These are phyloP conservation scores for Dryadomyces quercus-mongolicae DNA, from an alignment of 2,329 filamentous ascomycete species.

Conservation along the genomic window DNA sequence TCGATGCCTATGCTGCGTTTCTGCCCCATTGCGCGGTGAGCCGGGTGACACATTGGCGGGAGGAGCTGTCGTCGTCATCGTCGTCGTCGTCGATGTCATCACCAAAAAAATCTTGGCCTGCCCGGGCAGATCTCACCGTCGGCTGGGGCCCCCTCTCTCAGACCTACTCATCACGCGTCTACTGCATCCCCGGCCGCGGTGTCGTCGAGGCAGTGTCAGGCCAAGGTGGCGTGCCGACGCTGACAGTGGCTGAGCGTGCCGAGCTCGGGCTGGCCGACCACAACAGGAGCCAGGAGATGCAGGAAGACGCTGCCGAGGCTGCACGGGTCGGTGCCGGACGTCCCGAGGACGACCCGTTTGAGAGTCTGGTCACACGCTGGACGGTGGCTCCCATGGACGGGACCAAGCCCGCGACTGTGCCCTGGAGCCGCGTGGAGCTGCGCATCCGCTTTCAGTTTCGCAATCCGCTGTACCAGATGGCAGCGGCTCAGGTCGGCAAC, in stretches of 20 bases:
- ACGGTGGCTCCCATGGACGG: slow-evolving; percentile 38
- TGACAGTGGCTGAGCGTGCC: slow-evolving; percentile 22
- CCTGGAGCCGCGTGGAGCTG: slow-evolving; percentile 62
- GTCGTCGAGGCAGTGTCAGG: slow-evolving; percentile 71
- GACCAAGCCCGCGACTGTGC: slow-evolving; percentile 6
- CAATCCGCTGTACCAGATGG: slow-evolving; percentile 75
- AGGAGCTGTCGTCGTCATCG: too few species aligned
- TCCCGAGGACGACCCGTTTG: slow-evolving; percentile 38
- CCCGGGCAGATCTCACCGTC: slow-evolving; percentile 65
- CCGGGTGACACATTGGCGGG: slow-evolving; percentile 60
- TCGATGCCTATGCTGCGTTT: slow-evolving; percentile 73
- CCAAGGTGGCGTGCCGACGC: slow-evolving; percentile 21
- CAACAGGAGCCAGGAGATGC: slow-evolving; percentile 4
- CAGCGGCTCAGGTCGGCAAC: slow-evolving; percentile 71
- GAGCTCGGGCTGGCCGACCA: slow-evolving; percentile 12
- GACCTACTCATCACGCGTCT: slow-evolving; percentile 67
- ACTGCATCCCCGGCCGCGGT: slow-evolving; percentile 52
- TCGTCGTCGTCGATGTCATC: slow-evolving; percentile 16
- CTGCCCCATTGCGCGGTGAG: slow-evolving; percentile 82
- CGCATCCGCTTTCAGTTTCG: slow-evolving; percentile 72
- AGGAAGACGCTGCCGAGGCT: background rate
- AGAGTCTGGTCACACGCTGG: slow-evolving; percentile 60
- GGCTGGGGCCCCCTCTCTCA: slow-evolving; percentile 80
- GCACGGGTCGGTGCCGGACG: background rate
- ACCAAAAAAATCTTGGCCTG: slow-evolving; percentile 42